Evolutionary conservation across 306 rosid species (phyloP), one percentile per base, ranked within the genome.

Genomic region (Casuarina glauca): DNA sequence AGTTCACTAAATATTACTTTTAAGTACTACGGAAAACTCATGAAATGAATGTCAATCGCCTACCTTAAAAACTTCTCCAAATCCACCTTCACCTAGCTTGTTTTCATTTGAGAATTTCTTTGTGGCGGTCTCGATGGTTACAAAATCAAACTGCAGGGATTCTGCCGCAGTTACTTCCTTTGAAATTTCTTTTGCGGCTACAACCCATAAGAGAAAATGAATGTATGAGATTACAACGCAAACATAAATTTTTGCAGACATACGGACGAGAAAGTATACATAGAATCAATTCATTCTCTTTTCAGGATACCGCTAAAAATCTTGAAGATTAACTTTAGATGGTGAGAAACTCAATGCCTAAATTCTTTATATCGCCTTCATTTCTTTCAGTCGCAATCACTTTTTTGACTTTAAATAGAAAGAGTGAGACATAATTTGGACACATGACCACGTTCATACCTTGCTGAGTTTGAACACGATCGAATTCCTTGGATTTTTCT

Each of bases 61-160:
- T 62, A 60, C 84, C 84, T 69, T 80, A 39, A 75, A 80, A 13
- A 80, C 84, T 36, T 38, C 71, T 17, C 84, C 76, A 61, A 75
- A 81, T 17, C 84, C 87, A 4, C 87, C 87, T 61, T 58, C 57
- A 5, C 84, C 82, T 3, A 84, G 20, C 73, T 12, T 84, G 44
- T 80, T 80, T 16, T 49, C 20, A 13, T 48, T 44, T 3, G 82
- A 73, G 61, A 84, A 80, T 2, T 66, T 68, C 9, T 69, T 60
- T 10, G 87, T 84, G 20, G 84, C 84, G 5, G 62, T 74, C 49
- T 67, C 62, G 50, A 84, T 72, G 6, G 70, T 84, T 15, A 6
- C 57, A 4, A 76, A 80, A 61, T 67, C 64, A 73, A 64, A 80
- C n/a, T 73, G 81, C 79, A 73, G 52, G 9, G 80, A 61, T 13